Evolutionary conservation across 148 eudicot genomes (phyloP).

Genomic region (Rhododendron ferrugineum): DNA sequence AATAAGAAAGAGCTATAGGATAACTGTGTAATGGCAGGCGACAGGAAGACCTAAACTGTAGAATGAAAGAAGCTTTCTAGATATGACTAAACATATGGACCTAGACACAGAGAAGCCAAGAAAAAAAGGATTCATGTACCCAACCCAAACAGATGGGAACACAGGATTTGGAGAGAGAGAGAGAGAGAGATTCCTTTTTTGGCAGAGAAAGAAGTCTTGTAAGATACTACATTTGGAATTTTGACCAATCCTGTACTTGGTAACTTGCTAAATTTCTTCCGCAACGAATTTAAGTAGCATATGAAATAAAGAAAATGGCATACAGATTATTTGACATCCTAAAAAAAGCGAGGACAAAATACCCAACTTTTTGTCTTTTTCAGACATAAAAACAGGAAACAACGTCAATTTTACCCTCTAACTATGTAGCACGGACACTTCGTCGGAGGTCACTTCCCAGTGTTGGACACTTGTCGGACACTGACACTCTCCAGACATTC

Average conservation of each 20-base stretch:
- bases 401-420: neutral
- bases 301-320: neutral
- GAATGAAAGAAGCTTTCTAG: neutral
- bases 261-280: neutral
- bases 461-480: too few species aligned
- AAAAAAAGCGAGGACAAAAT: neutral
- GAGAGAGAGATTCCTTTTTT: too few species aligned
- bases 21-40: neutral
- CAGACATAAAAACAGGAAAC: neutral
- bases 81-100: neutral
- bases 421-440: too few species aligned
- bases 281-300: neutral
- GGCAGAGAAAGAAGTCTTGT: too few species aligned
- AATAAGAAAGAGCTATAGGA: neutral
- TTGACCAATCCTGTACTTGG: neutral
- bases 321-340: neutral
- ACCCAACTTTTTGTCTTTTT: neutral
- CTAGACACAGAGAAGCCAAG: neutral
- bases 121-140: neutral
- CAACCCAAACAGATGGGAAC: neutral
- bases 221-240: neutral
- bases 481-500: neutral
- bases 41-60: neutral
- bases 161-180: neutral
- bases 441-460: too few species aligned